Conservation (phyloP, 345 rosid genomes). For the Gynandropsis gynandra region DNA sequence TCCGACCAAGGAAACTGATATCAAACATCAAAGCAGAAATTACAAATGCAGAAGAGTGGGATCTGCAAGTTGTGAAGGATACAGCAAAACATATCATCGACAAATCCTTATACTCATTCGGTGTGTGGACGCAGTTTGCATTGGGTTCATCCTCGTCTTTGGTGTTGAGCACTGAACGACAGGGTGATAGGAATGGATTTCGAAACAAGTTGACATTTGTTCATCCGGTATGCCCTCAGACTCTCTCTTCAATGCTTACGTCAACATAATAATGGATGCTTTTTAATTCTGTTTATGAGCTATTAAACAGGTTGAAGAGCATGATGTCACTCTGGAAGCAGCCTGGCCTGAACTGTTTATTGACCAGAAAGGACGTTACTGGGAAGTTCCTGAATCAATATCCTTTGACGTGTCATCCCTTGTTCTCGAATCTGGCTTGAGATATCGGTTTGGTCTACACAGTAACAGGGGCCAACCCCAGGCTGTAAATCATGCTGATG, state of each 20-base stretch:
- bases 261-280: background rate
- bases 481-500: constrained; percentile 30
- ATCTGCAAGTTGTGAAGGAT: constrained; percentile 39
- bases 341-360: constrained; percentile 75
- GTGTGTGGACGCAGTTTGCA: constrained; percentile 53
- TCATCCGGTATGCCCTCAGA: constrained; percentile 44
- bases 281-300: constrained; percentile 7
- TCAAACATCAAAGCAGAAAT: constrained; percentile 50
- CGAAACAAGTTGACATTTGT: constrained; percentile 59
- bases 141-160: constrained; percentile 41
- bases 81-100: constrained; percentile 60
- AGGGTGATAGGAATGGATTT: constrained; percentile 44
- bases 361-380: constrained; percentile 61
- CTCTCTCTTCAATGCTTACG: background rate
- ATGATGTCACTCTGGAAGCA: constrained; percentile 77
- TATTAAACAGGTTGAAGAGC: constrained; percentile 51
- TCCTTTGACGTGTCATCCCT: constrained; percentile 62
- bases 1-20: constrained; percentile 69
- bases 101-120: constrained; percentile 65
- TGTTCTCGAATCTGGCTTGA: constrained; percentile 47
- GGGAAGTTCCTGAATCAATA: constrained; percentile 88
- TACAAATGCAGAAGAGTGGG: constrained; percentile 43
- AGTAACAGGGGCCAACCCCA: constrained; percentile 53
- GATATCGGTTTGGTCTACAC: constrained; percentile 64
- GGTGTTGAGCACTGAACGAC: constrained; percentile 44